Evolutionary conservation across 2,329 filamentous ascomycete genomes (phyloP).

Genomic region (Sporothrix dimorphospora): DNA sequence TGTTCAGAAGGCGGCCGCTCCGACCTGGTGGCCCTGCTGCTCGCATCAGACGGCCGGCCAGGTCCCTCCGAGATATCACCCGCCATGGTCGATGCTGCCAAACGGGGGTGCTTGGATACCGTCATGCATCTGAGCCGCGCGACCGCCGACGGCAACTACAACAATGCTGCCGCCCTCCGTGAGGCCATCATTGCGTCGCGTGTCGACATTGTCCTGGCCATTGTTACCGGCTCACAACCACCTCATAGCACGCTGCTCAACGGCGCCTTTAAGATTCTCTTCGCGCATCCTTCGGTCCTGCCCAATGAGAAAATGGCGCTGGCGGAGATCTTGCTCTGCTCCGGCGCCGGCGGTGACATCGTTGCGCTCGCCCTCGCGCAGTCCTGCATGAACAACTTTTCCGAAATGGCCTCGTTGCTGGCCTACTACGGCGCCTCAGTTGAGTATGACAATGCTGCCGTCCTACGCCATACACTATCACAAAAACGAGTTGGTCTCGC

Average conservation of each 20-base stretch:
- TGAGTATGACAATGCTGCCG: slow-evolving; percentile 56
- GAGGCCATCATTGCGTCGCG: slow-evolving; percentile 53
- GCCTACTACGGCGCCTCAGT: slow-evolving; percentile 58
- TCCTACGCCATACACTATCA: slow-evolving; percentile 54
- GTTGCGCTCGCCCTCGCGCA: slow-evolving; percentile 53
- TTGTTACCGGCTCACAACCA: slow-evolving; percentile 57
- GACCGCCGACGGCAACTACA: slow-evolving; percentile 56
- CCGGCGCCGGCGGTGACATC: slow-evolving; percentile 57
- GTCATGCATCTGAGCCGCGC: slow-evolving; percentile 57
- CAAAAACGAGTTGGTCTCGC: slow-evolving; percentile 52
- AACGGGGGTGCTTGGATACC: slow-evolving; percentile 54
- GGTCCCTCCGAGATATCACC: slow-evolving; percentile 50
- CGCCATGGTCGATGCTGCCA: slow-evolving; percentile 55
- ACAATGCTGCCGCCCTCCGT: slow-evolving; percentile 56
- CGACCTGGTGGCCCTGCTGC: slow-evolving; percentile 52
- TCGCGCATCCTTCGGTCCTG: slow-evolving; percentile 50
- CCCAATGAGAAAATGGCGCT: slow-evolving; percentile 56
- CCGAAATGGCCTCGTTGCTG: slow-evolving; percentile 59
- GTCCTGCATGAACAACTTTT: slow-evolving; percentile 54
- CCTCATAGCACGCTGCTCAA: slow-evolving; percentile 54
- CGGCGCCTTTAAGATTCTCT: slow-evolving; percentile 54
- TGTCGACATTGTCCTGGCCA: slow-evolving; percentile 58
- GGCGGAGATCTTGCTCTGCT: slow-evolving; percentile 60
- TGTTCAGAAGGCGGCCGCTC: slow-evolving; percentile 52
- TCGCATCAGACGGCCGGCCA: slow-evolving; percentile 55